A percentile compares a stretch with the other conserved stretches of the same genome.
phyloP scores from a whole-genome alignment of 176 grass and related monocot species.

The sorghum (Sorghum bicolor) region Sorghum_bicolor_NCBIv3 NC_012873.2:56396501-56397000 shows the following conservation, averaged over 20 bases:
- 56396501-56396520: too few relatives aligned
- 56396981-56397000: not conserved
- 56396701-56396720: not conserved
- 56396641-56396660: not conserved
- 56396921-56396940: too few relatives aligned
- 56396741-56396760: not conserved
- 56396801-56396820: not conserved
- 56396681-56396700: not conserved
- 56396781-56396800: not conserved
- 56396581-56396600: not conserved
- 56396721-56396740: not conserved
- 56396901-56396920: too few relatives aligned
- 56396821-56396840: not conserved
- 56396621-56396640: not conserved
- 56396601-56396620: not conserved
- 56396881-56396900: not conserved
- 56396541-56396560: too few relatives aligned
- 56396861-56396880: not conserved
- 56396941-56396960: not conserved
- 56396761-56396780: not conserved
- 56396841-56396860: too few relatives aligned
- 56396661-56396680: not conserved
- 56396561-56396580: too few relatives aligned
- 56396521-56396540: too few relatives aligned
- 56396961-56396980: constrained; percentile 10